Percentiles rank a stretch among this genome's conserved stretches.
phyloP scores from a whole-genome alignment of 192 early-diverging fungal species.

The Gonapodya prolifera region DNA sequence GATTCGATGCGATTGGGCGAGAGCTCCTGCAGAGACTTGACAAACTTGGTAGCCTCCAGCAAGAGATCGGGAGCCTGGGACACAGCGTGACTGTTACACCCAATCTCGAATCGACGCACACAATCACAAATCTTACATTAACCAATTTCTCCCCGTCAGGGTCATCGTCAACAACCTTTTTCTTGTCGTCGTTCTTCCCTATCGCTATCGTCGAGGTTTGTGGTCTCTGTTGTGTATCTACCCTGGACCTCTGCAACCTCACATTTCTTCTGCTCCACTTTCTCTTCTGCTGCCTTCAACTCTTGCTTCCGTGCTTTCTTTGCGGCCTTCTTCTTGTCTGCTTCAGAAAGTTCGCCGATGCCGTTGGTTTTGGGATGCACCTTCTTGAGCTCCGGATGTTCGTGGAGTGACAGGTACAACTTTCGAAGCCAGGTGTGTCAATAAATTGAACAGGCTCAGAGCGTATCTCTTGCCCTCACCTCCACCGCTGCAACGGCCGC shows the following conservation, averaged over 20 bases:
- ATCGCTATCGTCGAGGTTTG: not conserved
- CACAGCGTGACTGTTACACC: too few species aligned
- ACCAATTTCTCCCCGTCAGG: constrained; percentile 54
- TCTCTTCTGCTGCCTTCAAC: constrained; percentile 4
- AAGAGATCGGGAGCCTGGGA: constrained; percentile 54
- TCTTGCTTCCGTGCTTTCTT: constrained; percentile 61
- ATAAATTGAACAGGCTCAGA: too few species aligned
- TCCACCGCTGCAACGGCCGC: constrained; percentile 64
- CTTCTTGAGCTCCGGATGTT: constrained; percentile 15
- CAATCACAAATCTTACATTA: constrained; percentile 1
- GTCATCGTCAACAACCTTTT: constrained; percentile 41
- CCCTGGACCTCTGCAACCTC: too few species aligned
- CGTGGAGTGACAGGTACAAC: constrained; percentile 19
- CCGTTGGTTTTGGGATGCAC: too few species aligned
- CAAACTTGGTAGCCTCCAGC: constrained; percentile 61
- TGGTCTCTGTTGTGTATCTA: too few species aligned
- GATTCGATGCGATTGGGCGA: constrained; percentile 40
- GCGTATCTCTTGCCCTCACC: constrained; percentile 37
- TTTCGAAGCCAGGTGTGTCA: constrained; percentile 19
- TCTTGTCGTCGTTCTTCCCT: constrained; percentile 8
- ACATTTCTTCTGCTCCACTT: too few species aligned
- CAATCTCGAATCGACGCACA: constrained; percentile 20
- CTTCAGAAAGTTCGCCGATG: constrained; percentile 41
- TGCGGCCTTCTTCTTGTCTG: constrained; percentile 62
- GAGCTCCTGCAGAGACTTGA: constrained; percentile 53